A percentile compares a stretch with the other conserved stretches of the same genome.
Evolutionary conservation across 139 green algal genomes (phyloP).

Genomic region (Astrephomene gubernaculifera): DNA sequence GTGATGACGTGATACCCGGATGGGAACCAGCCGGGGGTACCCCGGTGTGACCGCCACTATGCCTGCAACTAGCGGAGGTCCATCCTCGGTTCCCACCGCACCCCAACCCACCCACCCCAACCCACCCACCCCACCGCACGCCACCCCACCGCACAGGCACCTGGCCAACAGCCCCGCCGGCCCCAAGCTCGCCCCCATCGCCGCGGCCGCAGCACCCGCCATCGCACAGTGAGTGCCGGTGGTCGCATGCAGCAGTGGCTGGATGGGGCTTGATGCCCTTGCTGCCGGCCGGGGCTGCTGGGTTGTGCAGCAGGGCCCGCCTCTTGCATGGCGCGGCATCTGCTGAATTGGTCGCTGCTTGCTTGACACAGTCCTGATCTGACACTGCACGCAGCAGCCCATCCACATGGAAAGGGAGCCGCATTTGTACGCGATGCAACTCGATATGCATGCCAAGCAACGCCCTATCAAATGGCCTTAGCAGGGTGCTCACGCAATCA

Average conservation of each 20-base stretch:
- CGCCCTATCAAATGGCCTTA: too few relatives aligned
- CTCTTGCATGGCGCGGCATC: not conserved
- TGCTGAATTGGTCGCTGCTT: too few relatives aligned
- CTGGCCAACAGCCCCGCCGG: conserved; percentile 9
- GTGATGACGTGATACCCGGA: too few relatives aligned
- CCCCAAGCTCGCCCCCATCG: not conserved
- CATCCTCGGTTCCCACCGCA: not conserved
- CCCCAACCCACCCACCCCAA: not conserved
- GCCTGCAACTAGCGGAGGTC: not conserved
- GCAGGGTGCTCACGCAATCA: not conserved
- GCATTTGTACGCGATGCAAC: too few relatives aligned
- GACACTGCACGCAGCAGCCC: not conserved
- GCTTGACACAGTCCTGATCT: not conserved
- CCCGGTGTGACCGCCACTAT: not conserved
- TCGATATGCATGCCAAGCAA: too few relatives aligned
- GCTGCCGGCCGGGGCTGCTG: not conserved
- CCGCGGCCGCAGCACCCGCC: not conserved
- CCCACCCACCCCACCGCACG: not conserved
- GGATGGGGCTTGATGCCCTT: not conserved
- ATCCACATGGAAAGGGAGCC: not conserved
- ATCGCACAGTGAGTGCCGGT: not conserved
- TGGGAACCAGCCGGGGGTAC: too few relatives aligned
- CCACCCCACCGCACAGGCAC: not conserved
- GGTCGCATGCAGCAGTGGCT: not conserved
- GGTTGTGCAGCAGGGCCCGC: not conserved